A percentile compares a stretch with the other conserved stretches of the same genome.
Evolutionary conservation across 2,329 filamentous ascomycete genomes (phyloP).

Genomic region (Grosmannia huntii): DNA sequence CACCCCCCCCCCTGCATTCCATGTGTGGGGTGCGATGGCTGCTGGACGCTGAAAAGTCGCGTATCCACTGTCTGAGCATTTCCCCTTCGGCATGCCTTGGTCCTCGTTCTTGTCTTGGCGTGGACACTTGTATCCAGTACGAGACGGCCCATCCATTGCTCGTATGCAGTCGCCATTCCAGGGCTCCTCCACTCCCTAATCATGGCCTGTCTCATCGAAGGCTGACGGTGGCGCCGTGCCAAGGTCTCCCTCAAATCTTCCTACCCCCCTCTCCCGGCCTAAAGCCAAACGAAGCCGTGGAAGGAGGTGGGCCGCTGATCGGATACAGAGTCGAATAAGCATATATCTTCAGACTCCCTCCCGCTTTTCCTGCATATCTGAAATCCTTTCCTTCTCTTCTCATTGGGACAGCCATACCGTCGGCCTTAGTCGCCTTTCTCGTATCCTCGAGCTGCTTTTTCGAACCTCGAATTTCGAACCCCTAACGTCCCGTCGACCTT

Average conservation of each 20-base stretch:
- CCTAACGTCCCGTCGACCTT: neutral
- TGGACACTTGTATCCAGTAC: no score
- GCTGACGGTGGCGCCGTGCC: neutral
- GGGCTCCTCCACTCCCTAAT: neutral
- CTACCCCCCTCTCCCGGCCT: neutral
- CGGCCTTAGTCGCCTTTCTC: neutral
- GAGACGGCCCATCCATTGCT: neutral
- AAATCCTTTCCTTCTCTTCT: neutral
- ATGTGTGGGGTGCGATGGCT: no score
- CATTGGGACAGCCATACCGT: neutral
- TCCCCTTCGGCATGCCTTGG: no score
- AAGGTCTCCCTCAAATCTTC: neutral
- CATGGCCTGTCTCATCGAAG: neutral
- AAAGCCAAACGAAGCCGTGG: neutral
- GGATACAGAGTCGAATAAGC: neutral
- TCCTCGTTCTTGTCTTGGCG: neutral
- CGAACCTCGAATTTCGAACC: neutral
- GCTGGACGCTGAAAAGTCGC: no score
- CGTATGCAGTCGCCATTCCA: neutral
- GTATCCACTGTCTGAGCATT: no score
- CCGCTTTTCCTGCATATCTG: neutral
- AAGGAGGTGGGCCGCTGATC: neutral
- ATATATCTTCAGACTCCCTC: neutral
- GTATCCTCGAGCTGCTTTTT: neutral
- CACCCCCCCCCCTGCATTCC: no score